Evolutionary conservation across 1,139 yeast genomes (phyloP).

Genomic region (Casaregolazyma suthepensis): DNA sequence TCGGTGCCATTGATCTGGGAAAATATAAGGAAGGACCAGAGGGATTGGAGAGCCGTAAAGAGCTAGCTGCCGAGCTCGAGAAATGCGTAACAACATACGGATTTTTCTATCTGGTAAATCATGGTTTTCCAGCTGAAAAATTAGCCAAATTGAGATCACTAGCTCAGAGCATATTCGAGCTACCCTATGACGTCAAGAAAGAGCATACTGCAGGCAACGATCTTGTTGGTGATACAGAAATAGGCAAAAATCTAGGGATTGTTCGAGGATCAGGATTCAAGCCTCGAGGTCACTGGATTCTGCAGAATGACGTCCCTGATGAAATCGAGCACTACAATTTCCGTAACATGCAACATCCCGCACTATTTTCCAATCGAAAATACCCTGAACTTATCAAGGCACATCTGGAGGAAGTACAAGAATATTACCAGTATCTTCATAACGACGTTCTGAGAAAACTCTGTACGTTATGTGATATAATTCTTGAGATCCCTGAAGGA

Average conservation of each 20-base stretch:
- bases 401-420: conserved; percentile 36
- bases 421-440: conserved; percentile 34
- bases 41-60: conserved; percentile 11
- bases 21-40: conserved; percentile 9
- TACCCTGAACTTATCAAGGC: conserved; percentile 38
- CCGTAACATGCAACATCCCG: conserved; percentile 38
- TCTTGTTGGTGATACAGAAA: conserved; percentile 25
- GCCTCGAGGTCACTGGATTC: conserved; percentile 34
- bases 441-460: conserved; percentile 23
- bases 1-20: conserved; percentile 6
- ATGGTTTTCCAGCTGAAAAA: conserved; percentile 13
- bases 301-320: conserved; percentile 32
- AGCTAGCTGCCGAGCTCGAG: conserved; percentile 13
- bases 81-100: conserved; percentile 15
- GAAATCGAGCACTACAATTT: conserved; percentile 16
- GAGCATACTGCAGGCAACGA: conserved; percentile 2
- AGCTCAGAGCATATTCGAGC: conserved; percentile 23
- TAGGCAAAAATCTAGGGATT: conserved; percentile 38
- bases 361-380: conserved; percentile 27
- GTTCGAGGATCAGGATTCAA: conserved; percentile 45
- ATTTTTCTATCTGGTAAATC: conserved; percentile 14
- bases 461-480: conserved; percentile 31
- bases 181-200: conserved; percentile 27
- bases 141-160: conserved; percentile 13
- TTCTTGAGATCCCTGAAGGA: conserved; percentile 21